Base-by-base conservation (phyloP, 768 basidiomycete genomes). In the Botryobasidium botryosum region DNA sequence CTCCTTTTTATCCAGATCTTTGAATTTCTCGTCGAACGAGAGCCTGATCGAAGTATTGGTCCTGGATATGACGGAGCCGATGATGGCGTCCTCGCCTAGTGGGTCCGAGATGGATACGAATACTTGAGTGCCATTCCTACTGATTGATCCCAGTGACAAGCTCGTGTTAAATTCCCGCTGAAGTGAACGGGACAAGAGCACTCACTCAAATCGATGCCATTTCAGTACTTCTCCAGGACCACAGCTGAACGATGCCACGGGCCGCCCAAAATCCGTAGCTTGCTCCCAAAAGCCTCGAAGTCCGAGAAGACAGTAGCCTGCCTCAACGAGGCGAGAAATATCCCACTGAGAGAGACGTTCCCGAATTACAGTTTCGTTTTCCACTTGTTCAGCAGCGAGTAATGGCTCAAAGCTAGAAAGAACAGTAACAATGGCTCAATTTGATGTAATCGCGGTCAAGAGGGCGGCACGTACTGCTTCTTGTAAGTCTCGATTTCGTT, bases 331-430 rank as follows among this genome's bases (percentile, higher is more conserved):
- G 18, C 71, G 68, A 23, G 67, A 62, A 3, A 77, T 45, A 8
- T 72, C 64, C 85, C 84, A 86, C 13, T 68, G 70, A 1, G 73
- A 64, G 13, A 88, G 65, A 28, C 85, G 73, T 49, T 79, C 66
- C 40, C 66, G 66, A 20, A 82, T 56, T 1, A 71, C 65, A 1
- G 68, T 67, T 50, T 77, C 74, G 31, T 71, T 73, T 52, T 81
- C 74, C 1, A 63, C 66, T 56, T 78, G 75, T 59, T 88, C 85
- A 10, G 69, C 65, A 7, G 64, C 57, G 6, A 72, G 52, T 5
- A 74, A 49, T 1, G 67, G 64, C 13, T 63, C 43, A 52, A 85
- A 69, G 33, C 71, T 75, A 46, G 4, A 18, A 35, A 10, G 37
- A 10, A 39, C 13, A 24, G 10, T 33, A 8, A 17, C 31, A 33